Base-by-base conservation (phyloP, 2,329 filamentous ascomycete genomes). In the Hypoxylon sp. region DNA sequence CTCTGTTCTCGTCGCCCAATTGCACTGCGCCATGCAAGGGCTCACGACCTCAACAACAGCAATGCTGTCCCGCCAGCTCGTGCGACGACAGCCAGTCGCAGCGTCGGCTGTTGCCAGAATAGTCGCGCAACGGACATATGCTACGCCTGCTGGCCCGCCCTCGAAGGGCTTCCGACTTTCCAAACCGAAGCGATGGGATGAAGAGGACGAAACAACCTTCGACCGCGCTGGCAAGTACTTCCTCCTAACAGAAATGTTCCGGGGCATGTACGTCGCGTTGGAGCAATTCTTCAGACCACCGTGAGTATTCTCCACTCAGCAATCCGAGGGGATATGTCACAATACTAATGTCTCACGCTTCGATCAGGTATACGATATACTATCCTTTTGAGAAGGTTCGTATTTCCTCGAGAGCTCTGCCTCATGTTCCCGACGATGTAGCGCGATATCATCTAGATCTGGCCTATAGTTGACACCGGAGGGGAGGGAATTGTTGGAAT, bases 271-370 rank as follows among this genome's bases (percentile, higher is more conserved):
- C 79, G 90, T 99, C 74, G 89, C 96, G 82, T 80, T 99, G 79
- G 96, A 99, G 88, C 95, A 99, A 85, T 99, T 92, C 88, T 98
- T 99, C 86, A 87, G 96, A 81, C 93, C 95, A 83, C 94, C 96
- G 92, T 98, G 87, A 87, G 94, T 43, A 19, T 94, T 60, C 45
- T 48, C 48, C 48, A 30, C 50, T 34, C 2, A 43, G 17, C 7
- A 46, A 46, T 23, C 17, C 5, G 13, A 13, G 36, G 32, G 34
- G 17, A 14, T 23, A 53, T 30, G 41, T 5, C 5, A 11, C 5
- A 30, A 55, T 63, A 17, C 51, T 72, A 48, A 75, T 57, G 32
- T 60, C 11, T 30, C 21, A 25, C 63, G 51, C 63, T 43, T 67
- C 65, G 70, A 53, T 59, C 76, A 97, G 94, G 76, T 98, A 98